These are phyloP conservation scores for Monilinia fructigena DNA, from an alignment of 2,329 filamentous ascomycete genomes.

Conservation along the genomic window DNA sequence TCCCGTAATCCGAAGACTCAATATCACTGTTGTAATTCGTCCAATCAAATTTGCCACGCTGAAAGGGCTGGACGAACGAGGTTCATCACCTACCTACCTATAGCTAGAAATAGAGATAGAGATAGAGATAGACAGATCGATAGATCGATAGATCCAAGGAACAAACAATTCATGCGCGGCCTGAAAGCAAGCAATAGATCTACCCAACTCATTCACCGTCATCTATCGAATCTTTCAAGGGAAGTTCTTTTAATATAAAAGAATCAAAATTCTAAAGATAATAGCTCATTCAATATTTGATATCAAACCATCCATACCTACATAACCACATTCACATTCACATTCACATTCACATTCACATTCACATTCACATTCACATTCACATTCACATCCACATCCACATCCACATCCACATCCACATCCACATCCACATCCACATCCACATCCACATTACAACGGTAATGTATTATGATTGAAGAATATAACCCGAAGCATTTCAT, in stretches of 20 bases:
- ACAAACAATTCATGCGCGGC: background rate
- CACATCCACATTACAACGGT: background rate
- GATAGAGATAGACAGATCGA: background rate
- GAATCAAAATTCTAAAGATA: background rate
- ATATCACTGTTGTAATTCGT: background rate
- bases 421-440: no score
- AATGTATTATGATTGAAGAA: background rate
- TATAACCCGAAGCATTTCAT: background rate
- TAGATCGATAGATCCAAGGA: background rate
- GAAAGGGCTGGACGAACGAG: background rate
- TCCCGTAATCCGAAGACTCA: background rate
- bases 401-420: no score
- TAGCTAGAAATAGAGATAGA: background rate
- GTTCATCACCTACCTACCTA: background rate
- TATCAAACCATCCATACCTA: no score
- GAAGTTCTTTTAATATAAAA: no score
- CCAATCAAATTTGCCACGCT: slow-evolving; percentile 7
- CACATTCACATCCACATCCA: no score
- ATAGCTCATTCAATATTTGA: background rate
- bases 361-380: no score
- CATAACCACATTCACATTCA: no score
- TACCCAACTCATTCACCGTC: background rate
- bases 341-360: no score
- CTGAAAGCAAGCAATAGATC: background rate
- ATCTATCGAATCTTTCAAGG: no score